phyloP scores from a whole-genome alignment of 208 protist species.

The Leptomonas pyrrhocoris region DNA sequence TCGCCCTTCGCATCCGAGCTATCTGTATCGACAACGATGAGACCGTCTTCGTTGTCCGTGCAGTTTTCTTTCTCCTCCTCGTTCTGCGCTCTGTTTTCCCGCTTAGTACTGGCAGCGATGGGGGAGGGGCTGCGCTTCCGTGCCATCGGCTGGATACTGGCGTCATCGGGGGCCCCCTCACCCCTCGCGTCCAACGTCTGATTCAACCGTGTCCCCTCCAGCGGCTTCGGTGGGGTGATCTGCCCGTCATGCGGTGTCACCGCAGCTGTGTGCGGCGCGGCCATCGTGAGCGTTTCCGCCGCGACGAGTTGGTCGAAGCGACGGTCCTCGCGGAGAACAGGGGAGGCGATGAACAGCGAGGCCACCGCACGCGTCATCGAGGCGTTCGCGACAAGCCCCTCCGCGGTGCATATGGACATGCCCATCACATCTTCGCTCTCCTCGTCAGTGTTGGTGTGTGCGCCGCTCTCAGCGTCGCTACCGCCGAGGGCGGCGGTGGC shows the following conservation, averaged over 20 bases:
- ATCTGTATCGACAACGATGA: no score
- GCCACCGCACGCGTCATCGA: conserved; percentile 10
- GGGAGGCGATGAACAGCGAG: conserved; percentile 9
- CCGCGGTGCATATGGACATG: conserved; percentile 4
- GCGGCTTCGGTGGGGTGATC: neutral
- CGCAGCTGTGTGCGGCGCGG: neutral
- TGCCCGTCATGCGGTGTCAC: conserved; percentile 8
- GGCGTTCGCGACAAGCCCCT: conserved; percentile 8
- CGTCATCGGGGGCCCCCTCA: neutral
- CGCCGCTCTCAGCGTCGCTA: neutral
- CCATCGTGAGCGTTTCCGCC: conserved; percentile 4
- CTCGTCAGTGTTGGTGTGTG: neutral
- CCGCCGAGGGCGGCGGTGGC: conserved; percentile 16
- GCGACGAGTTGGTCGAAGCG: conserved; percentile 19
- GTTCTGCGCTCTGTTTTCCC: no score
- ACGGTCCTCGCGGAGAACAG: conserved; percentile 15
- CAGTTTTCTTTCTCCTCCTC: no score
- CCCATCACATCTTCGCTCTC: neutral
- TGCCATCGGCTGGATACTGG: no score
- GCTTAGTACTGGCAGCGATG: no score
- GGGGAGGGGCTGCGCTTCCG: no score
- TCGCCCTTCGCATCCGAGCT: no score
- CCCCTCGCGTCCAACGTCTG: no score
- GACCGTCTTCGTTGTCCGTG: no score
- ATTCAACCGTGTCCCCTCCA: neutral